Percentiles rank a stretch among this genome's conserved stretches.
phyloP scores from a whole-genome alignment of 1,284 basidiomycete genomes.

The Rhodotorula sp. region DNA sequence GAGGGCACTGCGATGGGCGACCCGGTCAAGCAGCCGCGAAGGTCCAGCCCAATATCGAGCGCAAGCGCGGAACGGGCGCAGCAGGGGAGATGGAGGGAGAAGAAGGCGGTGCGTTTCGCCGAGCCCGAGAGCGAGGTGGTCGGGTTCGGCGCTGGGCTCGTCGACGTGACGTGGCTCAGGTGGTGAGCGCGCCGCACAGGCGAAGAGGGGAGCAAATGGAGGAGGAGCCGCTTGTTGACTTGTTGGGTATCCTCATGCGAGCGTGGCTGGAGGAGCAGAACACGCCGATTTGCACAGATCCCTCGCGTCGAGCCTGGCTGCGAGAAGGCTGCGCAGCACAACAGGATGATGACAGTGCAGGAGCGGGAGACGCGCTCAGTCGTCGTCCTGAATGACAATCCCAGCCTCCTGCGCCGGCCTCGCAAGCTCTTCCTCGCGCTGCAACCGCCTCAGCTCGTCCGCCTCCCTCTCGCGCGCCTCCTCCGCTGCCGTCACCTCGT shows the following conservation, averaged over 20 bases:
- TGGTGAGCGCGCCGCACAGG: not conserved
- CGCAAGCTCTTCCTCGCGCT: slow-evolving; percentile 23
- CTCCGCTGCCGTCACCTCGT: too few relatives aligned
- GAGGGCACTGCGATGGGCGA: too few relatives aligned
- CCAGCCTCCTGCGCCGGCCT: slow-evolving; percentile 38
- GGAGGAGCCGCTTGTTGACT: too few relatives aligned
- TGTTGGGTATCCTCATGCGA: too few relatives aligned
- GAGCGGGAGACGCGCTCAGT: slow-evolving; percentile 7
- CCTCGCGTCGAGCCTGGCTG: too few relatives aligned
- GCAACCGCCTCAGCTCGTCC: slow-evolving; percentile 3
- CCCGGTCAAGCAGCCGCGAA: too few relatives aligned
- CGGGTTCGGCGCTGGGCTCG: not conserved
- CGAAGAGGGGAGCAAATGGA: not conserved
- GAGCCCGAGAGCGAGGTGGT: not conserved
- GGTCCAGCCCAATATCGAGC: too few relatives aligned
- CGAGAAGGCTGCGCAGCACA: too few relatives aligned
- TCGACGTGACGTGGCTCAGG: not conserved
- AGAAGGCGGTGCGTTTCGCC: not conserved
- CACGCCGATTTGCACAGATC: too few relatives aligned
- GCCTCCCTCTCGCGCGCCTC: not conserved
- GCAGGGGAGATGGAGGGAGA: not conserved
- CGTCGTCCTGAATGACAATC: slow-evolving; percentile 39
- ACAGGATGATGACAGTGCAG: not conserved
- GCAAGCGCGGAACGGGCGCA: not conserved
- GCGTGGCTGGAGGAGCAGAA: too few relatives aligned